These are phyloP conservation scores for Metarhizium humberi DNA, from an alignment of 2,329 filamentous ascomycete species.

Conservation along the genomic window DNA sequence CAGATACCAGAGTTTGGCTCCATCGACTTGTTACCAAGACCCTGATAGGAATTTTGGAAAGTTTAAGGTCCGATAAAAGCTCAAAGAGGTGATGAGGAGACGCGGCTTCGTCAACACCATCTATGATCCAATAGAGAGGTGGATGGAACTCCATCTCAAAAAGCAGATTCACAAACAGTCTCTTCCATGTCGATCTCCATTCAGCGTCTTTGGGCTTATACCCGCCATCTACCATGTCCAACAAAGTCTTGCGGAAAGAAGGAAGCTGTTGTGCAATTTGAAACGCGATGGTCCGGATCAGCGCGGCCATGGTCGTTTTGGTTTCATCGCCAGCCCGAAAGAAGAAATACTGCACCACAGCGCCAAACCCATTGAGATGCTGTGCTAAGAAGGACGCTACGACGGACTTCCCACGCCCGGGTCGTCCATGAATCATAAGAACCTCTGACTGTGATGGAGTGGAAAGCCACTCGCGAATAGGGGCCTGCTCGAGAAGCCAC, in stretches of 20 bases:
- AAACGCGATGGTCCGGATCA: constrained; percentile 16
- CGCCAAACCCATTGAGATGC: constrained; percentile 10
- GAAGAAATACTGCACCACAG: constrained; percentile 17
- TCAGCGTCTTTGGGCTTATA: constrained; percentile 14
- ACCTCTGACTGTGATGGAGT: constrained; percentile 7
- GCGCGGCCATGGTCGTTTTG: constrained; percentile 10
- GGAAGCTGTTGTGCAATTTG: constrained; percentile 14
- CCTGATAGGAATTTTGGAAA: constrained; percentile 5
- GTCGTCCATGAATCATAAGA: constrained; percentile 21
- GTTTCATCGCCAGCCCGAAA: constrained; percentile 12
- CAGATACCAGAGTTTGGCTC: constrained; percentile 10
- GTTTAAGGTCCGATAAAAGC: constrained; percentile 4
- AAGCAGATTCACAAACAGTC: constrained; percentile 19
- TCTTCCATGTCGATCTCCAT: constrained; percentile 19
- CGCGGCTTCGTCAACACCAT: constrained; percentile 28
- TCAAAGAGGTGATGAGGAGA: constrained; percentile 13
- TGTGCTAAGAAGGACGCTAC: constrained; percentile 21
- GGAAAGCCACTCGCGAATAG: too few relatives aligned
- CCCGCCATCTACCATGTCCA: constrained; percentile 9
- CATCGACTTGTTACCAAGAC: constrained; percentile 2
- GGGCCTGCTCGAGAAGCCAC: not conserved
- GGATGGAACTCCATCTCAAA: constrained; percentile 12
- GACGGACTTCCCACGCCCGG: constrained; percentile 26
- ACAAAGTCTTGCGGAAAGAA: constrained; percentile 11
- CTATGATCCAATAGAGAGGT: constrained; percentile 27